These are phyloP conservation scores for Neofusicoccum parvum DNA, from an alignment of 2,329 filamentous ascomycete genomes.

Conservation along the genomic window DNA sequence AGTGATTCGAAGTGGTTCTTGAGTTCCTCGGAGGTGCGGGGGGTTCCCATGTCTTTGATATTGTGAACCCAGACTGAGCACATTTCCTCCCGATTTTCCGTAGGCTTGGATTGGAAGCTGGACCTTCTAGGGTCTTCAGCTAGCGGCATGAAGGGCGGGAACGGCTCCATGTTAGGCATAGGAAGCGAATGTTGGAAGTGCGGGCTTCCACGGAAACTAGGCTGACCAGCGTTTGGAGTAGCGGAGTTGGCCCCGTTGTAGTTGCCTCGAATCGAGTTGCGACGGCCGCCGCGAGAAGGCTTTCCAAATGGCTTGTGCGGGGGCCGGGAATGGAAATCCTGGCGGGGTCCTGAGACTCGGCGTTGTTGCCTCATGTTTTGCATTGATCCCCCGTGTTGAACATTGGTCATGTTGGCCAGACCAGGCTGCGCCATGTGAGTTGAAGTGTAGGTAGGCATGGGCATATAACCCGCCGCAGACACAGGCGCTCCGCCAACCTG, in stretches of 20 bases:
- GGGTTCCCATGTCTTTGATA: background rate
- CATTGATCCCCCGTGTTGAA: background rate
- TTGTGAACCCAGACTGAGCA: constrained; percentile 4
- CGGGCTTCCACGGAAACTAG: background rate
- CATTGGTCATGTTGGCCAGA: constrained; percentile 7
- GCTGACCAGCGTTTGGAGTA: background rate
- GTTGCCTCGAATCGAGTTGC: constrained; percentile 6
- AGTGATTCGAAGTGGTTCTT: background rate
- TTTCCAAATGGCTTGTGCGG: background rate
- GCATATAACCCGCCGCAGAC: background rate
- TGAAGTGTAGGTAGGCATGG: background rate
- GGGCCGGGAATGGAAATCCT: background rate
- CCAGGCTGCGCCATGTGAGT: background rate
- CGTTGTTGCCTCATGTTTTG: background rate
- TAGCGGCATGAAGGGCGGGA: background rate
- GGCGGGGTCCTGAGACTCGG: background rate
- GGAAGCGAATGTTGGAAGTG: background rate
- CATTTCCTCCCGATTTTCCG: background rate
- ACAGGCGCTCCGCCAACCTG: background rate
- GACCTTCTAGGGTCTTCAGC: background rate
- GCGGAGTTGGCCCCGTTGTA: background rate
- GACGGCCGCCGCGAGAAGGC: background rate
- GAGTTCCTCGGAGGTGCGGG: background rate
- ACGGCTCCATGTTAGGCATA: background rate
- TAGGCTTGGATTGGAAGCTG: background rate